Percentiles rank a stretch among this genome's conserved stretches.
Conservation (phyloP, 2,329 filamentous ascomycete genomes). For the Botryotinia calthae region DNA sequence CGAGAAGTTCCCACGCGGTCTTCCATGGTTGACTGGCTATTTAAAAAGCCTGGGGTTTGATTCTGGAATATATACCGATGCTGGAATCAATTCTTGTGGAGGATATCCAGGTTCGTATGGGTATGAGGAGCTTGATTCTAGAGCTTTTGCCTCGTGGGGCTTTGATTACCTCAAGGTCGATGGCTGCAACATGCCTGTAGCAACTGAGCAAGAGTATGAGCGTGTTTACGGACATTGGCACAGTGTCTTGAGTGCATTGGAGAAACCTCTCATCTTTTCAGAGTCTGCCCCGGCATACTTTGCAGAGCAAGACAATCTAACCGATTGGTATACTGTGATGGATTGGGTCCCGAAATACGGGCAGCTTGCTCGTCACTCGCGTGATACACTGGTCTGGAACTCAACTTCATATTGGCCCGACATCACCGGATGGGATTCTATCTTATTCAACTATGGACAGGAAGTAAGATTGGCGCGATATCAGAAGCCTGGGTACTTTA, state of each 20-base stretch:
- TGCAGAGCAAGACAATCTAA: slow-evolving; percentile 44
- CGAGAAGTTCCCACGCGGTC: slow-evolving; percentile 57
- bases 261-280: slow-evolving; percentile 37
- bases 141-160: slow-evolving; percentile 53
- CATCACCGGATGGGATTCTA: slow-evolving; percentile 44
- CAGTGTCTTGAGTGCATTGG: slow-evolving; percentile 35
- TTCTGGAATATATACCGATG: slow-evolving; percentile 62
- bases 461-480: slow-evolving; percentile 35
- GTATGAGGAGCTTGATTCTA: slow-evolving; percentile 56
- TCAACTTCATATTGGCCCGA: slow-evolving; percentile 33
- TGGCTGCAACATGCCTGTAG: slow-evolving; percentile 48
- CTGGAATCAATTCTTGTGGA: slow-evolving; percentile 46
- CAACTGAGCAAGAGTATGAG: slow-evolving; percentile 42
- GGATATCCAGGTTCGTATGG: slow-evolving; percentile 57
- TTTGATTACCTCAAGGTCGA: slow-evolving; percentile 60
- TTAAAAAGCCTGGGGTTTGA: slow-evolving; percentile 59
- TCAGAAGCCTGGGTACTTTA: slow-evolving; percentile 42
- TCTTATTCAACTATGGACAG: slow-evolving; percentile 49
- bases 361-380: slow-evolving; percentile 41
- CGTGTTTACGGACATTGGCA: slow-evolving; percentile 46
- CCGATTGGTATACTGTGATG: slow-evolving; percentile 47
- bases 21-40: slow-evolving; percentile 52
- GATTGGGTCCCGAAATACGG: slow-evolving; percentile 43
- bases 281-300: slow-evolving; percentile 50
- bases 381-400: slow-evolving; percentile 35